These are phyloP conservation scores for Cocos nucifera DNA, from an alignment of 176 grass and related monocot species.

Conservation along the genomic window DNA sequence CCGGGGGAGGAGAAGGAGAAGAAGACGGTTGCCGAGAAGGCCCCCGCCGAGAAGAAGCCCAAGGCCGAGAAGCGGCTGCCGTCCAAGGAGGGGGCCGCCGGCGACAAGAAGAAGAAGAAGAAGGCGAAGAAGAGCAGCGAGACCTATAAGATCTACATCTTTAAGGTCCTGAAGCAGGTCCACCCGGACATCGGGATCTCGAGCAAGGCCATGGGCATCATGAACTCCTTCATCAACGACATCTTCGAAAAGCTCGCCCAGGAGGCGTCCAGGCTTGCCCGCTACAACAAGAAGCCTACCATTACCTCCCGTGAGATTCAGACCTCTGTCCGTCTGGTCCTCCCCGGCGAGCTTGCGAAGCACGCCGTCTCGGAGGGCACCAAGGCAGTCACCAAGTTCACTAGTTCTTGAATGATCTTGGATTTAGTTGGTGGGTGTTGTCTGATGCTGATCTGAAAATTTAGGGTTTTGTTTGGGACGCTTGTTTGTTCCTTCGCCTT, in stretches of 20 bases:
- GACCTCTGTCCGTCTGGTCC: conserved; percentile 54
- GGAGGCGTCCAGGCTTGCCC: conserved; percentile 38
- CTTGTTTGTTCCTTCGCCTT: no score
- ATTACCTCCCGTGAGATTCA: conserved; percentile 70
- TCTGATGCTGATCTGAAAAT: no score
- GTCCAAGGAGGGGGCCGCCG: no score
- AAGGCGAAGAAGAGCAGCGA: no score
- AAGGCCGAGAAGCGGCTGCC: conserved; percentile 4
- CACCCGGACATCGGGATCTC: conserved; percentile 88
- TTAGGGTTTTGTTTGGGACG: no score
- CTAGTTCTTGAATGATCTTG: no score
- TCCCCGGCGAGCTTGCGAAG: conserved; percentile 59
- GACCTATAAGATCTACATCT: no score
- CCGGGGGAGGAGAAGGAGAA: conserved; percentile 1
- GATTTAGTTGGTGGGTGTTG: no score
- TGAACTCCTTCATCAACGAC: conserved; percentile 88
- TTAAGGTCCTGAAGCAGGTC: conserved; percentile 81
- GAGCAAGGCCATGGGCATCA: conserved; percentile 91
- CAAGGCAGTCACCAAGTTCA: no score
- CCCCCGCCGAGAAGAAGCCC: not conserved
- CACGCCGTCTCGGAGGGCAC: no score
- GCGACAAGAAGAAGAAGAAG: no score
- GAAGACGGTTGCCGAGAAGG: not conserved
- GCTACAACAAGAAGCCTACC: conserved; percentile 81
- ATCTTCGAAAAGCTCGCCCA: conserved; percentile 73